Base-by-base conservation (phyloP, 805 yeast genomes). In the Sugiyamaella marilandica region DNA sequence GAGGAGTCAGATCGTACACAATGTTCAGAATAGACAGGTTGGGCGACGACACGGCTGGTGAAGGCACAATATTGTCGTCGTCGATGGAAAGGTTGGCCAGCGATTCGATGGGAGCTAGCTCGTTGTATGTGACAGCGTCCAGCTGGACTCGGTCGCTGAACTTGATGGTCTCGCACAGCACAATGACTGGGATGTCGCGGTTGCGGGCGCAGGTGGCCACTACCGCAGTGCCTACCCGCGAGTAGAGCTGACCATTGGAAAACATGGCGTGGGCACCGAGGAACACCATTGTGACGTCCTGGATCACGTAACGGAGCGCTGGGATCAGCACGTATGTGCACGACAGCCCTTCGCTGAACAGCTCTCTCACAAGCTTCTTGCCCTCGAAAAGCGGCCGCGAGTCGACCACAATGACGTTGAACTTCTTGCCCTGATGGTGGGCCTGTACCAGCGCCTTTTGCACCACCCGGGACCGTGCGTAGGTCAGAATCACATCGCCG, bases 251-350 rank as follows among this genome's bases (percentile, higher is more conserved):
- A 1, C 99, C 99, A 65, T 94, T 94, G 8, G 97, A 89, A 53
- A 94, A 77, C 87, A 94, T 90, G 32, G 97, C 95, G 66, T 94
- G 98, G 0, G 98, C 98, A 13, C 99, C 99, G 34, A 94, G 74
- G 68, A 94, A 85, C 5, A 94, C 95, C 59, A 86, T 85, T 61
- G 94, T 94, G 33, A 94, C 92, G 67, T 87, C 90, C 60, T 84
- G 86, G 62, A 94, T 77, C 9, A 89, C 83, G 24, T 94, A 82
- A 2, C 91, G 80, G 47, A 94, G 74, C 16, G 96, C 85, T 51
- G 83, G 85, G 55, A 94, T 80, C 58, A 90, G 72, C 18, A 85
- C 87, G 64, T 94, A 94, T 48, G 88, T 84, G 49, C 86, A 77
- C 60, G 83, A 82, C 50, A 94, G 75, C 37, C 89, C 87, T 19